Evolutionary conservation across 2,329 filamentous ascomycete species (phyloP).

Genomic region (Calonectria montana): DNA sequence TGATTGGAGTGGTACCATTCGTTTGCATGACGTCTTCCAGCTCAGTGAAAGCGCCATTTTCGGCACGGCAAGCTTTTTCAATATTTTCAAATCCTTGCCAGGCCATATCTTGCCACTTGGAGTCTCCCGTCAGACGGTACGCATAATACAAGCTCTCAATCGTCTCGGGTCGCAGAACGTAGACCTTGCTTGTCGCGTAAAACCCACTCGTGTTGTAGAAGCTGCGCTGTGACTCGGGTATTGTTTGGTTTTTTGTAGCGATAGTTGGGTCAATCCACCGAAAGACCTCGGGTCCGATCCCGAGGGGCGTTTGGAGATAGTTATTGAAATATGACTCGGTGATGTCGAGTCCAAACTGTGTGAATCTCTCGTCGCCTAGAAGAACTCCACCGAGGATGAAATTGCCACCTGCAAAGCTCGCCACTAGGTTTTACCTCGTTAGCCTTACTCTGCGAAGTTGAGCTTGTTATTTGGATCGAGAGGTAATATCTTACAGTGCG

Average conservation of each 20-base stretch:
- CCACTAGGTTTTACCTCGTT: background rate
- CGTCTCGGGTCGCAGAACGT: background rate
- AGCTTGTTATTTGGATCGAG: too few relatives aligned
- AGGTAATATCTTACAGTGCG: background rate
- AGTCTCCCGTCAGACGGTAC: background rate
- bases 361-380: background rate
- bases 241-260: background rate
- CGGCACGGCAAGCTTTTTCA: conserved; percentile 44
- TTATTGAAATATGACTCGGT: background rate
- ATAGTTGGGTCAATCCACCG: background rate
- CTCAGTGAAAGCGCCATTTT: background rate
- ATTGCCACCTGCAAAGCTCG: background rate
- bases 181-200: background rate
- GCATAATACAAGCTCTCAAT: conserved; percentile 1
- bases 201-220: background rate
- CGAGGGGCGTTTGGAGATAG: background rate
- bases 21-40: background rate
- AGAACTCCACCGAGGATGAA: background rate
- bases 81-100: background rate
- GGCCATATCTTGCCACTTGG: conserved; percentile 2
- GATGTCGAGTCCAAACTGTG: background rate
- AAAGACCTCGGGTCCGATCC: background rate
- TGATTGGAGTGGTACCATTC: background rate
- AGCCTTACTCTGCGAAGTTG: background rate
- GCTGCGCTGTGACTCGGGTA: background rate